Base-by-base conservation (phyloP, 768 basidiomycete species). In the Xerocomellus intermedius region DNA sequence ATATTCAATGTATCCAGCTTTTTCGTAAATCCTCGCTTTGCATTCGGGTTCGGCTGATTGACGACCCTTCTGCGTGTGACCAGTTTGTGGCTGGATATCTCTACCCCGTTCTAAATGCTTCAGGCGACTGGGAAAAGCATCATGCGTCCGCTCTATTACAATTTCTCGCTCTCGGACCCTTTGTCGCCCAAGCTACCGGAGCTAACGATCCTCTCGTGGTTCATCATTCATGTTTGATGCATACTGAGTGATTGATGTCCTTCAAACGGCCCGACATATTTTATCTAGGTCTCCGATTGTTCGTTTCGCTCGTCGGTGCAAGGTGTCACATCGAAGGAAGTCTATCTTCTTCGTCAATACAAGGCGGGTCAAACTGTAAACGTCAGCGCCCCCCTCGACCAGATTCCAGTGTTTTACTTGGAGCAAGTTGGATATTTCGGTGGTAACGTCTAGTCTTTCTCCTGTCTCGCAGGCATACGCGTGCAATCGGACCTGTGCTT, bases 371-470 rank as follows among this genome's bases (percentile, higher is more conserved):
- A 35, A 35, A 46, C 8, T 2, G 28, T 43, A 14, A 56, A 54
- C 12, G 22, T 36, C 22, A 47, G 22, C n/a, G 55, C 33, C 19
- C 4, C 59, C 9, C 57, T 72, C 22, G 67, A 69, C 45, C 58
- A 70, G 44, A 74, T 75, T 16, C 74, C 70, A 2, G 70, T 75
- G 17, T 69, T 73, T 48, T 72, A 68, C 58, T 55, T 73, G 32
- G 73, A 55, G 47, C 21, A 73, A 69, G 45, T 39, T 45, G 69
- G 41, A 72, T 50, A 71, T 36, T 54, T 73, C 33, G 53, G 36
- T 38, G 71, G 68, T 10, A 62, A 66, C 36, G 50, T 68, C 32
- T 48, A 38, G 48, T 6, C 17, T 47, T 28, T 32, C 22, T 19
- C 52, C 9, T 35, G 24, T 39, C 33, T 24, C 5, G 3, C 5